phyloP scores from a whole-genome alignment of 208 protist genomes.

The Crithidia thermophila region DNA sequence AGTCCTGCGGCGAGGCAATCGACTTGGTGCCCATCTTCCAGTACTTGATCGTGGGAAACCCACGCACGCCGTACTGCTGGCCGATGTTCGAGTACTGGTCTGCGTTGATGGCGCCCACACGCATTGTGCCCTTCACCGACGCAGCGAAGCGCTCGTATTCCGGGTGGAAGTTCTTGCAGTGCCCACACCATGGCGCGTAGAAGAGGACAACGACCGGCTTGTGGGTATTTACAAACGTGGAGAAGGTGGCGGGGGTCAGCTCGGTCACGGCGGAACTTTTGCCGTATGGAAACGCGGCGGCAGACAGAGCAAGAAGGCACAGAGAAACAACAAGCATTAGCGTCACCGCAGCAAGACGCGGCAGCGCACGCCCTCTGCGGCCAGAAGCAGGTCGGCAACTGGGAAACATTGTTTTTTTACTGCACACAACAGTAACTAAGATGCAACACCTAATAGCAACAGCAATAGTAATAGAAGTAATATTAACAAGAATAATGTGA shows the following conservation, averaged over 20 bases:
- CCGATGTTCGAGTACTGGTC: slow-evolving; percentile 68
- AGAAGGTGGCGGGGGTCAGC: slow-evolving; percentile 66
- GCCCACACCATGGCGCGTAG: slow-evolving; percentile 96
- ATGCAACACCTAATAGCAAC: too few species aligned
- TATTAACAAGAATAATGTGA: too few species aligned
- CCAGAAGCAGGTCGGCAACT: too few species aligned
- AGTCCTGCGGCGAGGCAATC: slow-evolving; percentile 58
- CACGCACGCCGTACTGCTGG: slow-evolving; percentile 76
- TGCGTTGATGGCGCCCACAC: slow-evolving; percentile 86
- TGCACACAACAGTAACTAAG: too few species aligned
- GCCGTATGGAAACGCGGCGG: slow-evolving; percentile 61
- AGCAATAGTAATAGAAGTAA: too few species aligned
- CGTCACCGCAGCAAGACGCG: background rate
- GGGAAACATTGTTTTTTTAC: too few species aligned
- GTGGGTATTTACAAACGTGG: slow-evolving; percentile 80
- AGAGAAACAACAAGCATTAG: slow-evolving; percentile 18
- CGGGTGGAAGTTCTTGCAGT: slow-evolving; percentile 93
- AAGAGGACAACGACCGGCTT: slow-evolving; percentile 93
- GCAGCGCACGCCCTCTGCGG: too few species aligned
- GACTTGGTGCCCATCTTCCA: slow-evolving; percentile 75
- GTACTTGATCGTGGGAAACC: slow-evolving; percentile 95
- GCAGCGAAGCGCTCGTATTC: slow-evolving; percentile 88
- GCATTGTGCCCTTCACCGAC: slow-evolving; percentile 72
- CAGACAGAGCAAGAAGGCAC: background rate
- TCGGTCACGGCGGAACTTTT: slow-evolving; percentile 66